Evolutionary conservation across 768 basidiomycete genomes (phyloP).

Genomic region (Phlegmacium glaucopus): DNA sequence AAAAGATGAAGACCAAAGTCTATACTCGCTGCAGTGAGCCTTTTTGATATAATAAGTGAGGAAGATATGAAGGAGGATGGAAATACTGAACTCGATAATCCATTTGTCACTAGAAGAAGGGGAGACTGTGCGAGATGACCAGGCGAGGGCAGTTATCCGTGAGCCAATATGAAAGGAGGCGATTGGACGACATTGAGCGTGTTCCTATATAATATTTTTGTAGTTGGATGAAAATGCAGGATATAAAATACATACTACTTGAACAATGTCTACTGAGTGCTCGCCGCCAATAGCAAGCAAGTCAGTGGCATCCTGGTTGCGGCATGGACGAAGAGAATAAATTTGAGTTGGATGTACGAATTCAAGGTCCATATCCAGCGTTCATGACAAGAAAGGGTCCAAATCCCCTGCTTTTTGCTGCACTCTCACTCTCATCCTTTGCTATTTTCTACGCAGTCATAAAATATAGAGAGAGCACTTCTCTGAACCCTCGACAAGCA

Average conservation of each 20-base stretch:
- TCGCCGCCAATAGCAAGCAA: slow-evolving; percentile 73
- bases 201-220: slow-evolving; percentile 28
- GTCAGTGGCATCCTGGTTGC: slow-evolving; percentile 61
- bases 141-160: slow-evolving; percentile 71
- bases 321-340: slow-evolving; percentile 59
- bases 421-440: slow-evolving; percentile 53
- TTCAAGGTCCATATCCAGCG: slow-evolving; percentile 49
- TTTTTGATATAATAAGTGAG: slow-evolving; percentile 21
- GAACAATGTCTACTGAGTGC: slow-evolving; percentile 67
- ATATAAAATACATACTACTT: slow-evolving; percentile 44
- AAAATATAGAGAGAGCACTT: slow-evolving; percentile 55
- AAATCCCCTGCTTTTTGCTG: slow-evolving; percentile 62
- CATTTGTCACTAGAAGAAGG: slow-evolving; percentile 63
- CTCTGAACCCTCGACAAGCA: slow-evolving; percentile 53
- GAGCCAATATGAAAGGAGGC: slow-evolving; percentile 75
- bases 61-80: slow-evolving; percentile 3
- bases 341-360: slow-evolving; percentile 60
- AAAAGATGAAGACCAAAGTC: slow-evolving; percentile 73
- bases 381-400: slow-evolving; percentile 39
- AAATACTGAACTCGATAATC: slow-evolving; percentile 59
- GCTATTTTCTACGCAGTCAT: slow-evolving; percentile 53
- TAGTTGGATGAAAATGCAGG: slow-evolving; percentile 4
- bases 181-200: slow-evolving; percentile 43
- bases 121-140: slow-evolving; percentile 70
- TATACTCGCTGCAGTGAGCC: slow-evolving; percentile 63